A percentile compares a stretch with the other conserved stretches of the same genome.
Evolutionary conservation across 768 basidiomycete genomes (phyloP).

Genomic region (Phanerochaete sordida): DNA sequence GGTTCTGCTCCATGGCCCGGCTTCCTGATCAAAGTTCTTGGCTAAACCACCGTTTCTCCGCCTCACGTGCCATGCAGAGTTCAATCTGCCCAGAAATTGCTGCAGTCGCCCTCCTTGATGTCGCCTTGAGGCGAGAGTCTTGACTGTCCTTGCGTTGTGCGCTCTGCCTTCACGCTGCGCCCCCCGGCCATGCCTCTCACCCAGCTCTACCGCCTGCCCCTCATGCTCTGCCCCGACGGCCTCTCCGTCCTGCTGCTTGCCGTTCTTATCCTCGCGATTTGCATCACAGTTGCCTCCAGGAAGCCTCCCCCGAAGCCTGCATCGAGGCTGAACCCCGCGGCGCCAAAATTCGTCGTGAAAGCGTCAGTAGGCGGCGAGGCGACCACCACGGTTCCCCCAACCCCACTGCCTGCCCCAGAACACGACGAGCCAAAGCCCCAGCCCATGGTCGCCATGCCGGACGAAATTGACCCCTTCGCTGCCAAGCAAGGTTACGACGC

Average conservation of each 20-base stretch:
- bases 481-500: conserved; percentile 59
- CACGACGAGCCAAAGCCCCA: not conserved
- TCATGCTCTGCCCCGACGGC: not conserved
- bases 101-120: conserved; percentile 1
- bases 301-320: not conserved
- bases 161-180: not conserved
- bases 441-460: not conserved
- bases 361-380: not conserved
- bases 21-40: conserved; percentile 3
- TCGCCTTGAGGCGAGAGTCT: conserved; percentile 15
- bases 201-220: not conserved
- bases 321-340: not conserved
- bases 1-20: not conserved
- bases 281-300: not conserved
- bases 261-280: not conserved
- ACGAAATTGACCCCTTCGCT: conserved; percentile 10
- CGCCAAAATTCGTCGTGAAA: conserved; percentile 1
- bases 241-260: not conserved
- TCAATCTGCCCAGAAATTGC: not conserved
- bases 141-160: not conserved
- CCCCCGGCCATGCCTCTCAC: not conserved
- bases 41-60: conserved; percentile 3
- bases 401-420: not conserved
- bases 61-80: conserved; percentile 8
- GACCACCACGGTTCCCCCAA: not conserved